Conservation (phyloP, 2,329 filamentous ascomycete genomes). For the Grosmannia serpens region DNA sequence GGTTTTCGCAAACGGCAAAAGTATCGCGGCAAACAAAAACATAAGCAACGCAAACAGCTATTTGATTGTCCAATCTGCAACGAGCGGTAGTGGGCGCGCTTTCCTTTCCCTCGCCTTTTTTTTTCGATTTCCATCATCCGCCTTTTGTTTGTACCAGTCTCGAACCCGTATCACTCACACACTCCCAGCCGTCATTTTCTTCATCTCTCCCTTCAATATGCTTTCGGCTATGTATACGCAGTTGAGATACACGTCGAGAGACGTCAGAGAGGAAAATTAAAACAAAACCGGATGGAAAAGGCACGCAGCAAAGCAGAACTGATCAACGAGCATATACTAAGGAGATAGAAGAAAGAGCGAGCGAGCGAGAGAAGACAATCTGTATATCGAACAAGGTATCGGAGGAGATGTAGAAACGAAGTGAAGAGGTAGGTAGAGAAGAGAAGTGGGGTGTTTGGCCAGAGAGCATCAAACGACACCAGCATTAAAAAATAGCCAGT, state of each 20-base stretch:
- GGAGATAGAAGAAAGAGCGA: neutral
- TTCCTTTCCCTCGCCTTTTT: neutral
- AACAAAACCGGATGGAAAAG: neutral
- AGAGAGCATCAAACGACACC: constrained; percentile 12
- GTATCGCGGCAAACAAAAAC: neutral
- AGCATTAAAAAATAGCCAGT: constrained; percentile 24
- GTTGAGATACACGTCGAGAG: neutral
- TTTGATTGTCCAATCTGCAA: neutral
- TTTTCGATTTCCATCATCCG: neutral
- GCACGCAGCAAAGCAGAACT: neutral
- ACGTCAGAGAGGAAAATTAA: neutral
- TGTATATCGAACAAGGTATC: constrained; percentile 36
- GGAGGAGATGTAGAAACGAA: constrained; percentile 1
- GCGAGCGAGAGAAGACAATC: constrained; percentile 11
- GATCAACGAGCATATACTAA: neutral
- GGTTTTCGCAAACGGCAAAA: neutral
- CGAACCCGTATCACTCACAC: neutral
- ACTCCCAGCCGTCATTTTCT: neutral
- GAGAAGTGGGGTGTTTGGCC: constrained; percentile 8
- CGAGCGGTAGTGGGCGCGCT: neutral
- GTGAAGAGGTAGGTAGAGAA: constrained; percentile 14
- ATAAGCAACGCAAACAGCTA: neutral
- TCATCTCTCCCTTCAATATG: neutral
- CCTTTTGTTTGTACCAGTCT: neutral
- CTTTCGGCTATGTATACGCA: neutral